Percentiles rank a stretch among this genome's conserved stretches.
Conservation (phyloP, 2,329 filamentous ascomycete genomes). For the Stachybotrys echinatus region DNA sequence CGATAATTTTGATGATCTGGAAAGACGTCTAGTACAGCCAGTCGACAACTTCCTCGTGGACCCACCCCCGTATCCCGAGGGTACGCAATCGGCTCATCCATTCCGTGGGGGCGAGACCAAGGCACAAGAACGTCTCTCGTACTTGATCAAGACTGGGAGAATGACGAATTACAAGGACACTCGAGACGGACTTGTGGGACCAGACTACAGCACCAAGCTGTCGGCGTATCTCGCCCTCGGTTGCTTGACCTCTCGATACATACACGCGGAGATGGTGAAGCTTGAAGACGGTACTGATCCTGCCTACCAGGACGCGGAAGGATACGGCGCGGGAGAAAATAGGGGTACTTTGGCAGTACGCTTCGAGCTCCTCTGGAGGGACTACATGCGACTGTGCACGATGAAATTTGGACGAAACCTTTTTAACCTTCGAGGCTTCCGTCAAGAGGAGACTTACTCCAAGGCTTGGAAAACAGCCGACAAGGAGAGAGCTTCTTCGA, state of each 20-base stretch:
- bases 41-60: slow-evolving; percentile 45
- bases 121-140: slow-evolving; percentile 52
- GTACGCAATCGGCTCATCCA: slow-evolving; percentile 55
- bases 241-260: slow-evolving; percentile 65
- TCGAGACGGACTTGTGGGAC: slow-evolving; percentile 64
- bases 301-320: slow-evolving; percentile 34
- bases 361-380: slow-evolving; percentile 71
- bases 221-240: slow-evolving; percentile 70
- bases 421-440: slow-evolving; percentile 62
- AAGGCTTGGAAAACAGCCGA: slow-evolving; percentile 45
- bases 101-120: slow-evolving; percentile 63
- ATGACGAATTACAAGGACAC: slow-evolving; percentile 64
- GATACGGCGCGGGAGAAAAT: slow-evolving; percentile 67
- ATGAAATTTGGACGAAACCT: slow-evolving; percentile 63
- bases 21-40: slow-evolving; percentile 51
- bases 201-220: slow-evolving; percentile 70
- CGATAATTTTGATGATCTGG: slow-evolving; percentile 43
- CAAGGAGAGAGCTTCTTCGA: slow-evolving; percentile 16
- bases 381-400: slow-evolving; percentile 75
- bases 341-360: slow-evolving; percentile 64
- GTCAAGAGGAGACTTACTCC: slow-evolving; percentile 32
- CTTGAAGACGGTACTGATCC: slow-evolving; percentile 61
- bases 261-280: slow-evolving; percentile 61
- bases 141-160: slow-evolving; percentile 55
- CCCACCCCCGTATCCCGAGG: slow-evolving; percentile 47